Evolutionary conservation across 2,329 filamentous ascomycete genomes (phyloP), one percentile per base, ranked within the genome.

Genomic region (Sphaerostilbella broomeana): DNA sequence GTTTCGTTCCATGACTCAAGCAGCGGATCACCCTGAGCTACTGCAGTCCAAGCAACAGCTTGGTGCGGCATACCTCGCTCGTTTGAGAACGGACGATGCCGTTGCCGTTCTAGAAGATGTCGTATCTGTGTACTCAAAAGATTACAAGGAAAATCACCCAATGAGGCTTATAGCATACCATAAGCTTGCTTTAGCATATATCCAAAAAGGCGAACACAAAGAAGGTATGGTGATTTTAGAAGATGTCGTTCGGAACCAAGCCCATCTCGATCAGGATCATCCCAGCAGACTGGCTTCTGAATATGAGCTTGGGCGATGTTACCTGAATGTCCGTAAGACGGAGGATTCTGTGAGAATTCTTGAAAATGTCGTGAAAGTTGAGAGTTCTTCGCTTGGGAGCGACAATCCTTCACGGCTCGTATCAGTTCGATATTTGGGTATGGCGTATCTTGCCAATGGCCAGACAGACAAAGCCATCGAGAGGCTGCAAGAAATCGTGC

Each of bases 281-380:
- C 35, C 27, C 4, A 22, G 25, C 11, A 18, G 17, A 4, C 19
- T 43, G n/a, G 29, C 34, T 1, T 43, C 35, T 2, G 28, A 43
- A 16, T 20, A 43, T n/a, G 35, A 43, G 10, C 40, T 43, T 12
- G 40, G 28, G 18, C 29, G 29, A 13, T 38, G 35, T n/a, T 43
- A 43, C 17, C 6, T 39, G 1, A 9, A 22, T 4, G 19, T 39
- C 6, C 20, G 35, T 6, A 19, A 27, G 19, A 15, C 30, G 1
- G 35, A 35, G 11, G 35, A 43, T 3, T 35, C 40, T 5, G 16
- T 43, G 8, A 8, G 3, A 6, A 4, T 43, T 8, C 18, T 43
- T 10, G 4, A 39, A 26, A 18, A 43, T 5, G 25, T 43, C 3
- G 18, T 39, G 3, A n/a, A 25, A 9, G 15, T 43, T 13, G 19